Base-by-base conservation (phyloP, 129 eudicot genomes). In the Escallonia herrerae region DNA sequence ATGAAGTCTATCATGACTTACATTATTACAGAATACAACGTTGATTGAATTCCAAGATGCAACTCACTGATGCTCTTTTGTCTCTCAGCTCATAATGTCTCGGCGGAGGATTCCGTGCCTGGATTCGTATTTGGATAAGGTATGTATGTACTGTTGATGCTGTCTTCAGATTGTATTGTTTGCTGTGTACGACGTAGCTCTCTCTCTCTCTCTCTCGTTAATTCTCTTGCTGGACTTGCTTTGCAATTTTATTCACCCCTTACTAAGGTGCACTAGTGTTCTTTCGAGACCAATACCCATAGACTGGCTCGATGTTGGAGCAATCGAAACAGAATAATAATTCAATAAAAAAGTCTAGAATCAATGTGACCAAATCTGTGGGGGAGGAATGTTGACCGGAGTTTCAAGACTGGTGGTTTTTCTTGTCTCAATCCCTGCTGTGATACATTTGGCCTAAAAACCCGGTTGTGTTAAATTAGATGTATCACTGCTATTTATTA, bases 71-170 rank as follows among this genome's bases (percentile, higher is more conserved):
- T 22, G 33, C 1, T 22, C 43, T 39, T 14, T 52, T 59, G 63
- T 42, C 40, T 74, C 62, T 10, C 95, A 93, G 98, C 96, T 93
- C 68, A 76, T 86, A 67, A 93, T 93, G 98, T 93, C 98, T 66
- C 86, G 98, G 68, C 78, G 98, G 10, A 80, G 98, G 69, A 86
- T 93, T 67, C 98, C 98, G 42, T 93, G 98, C 69, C 80, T 93
- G 80, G 98, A 93, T 81, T 93, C 98, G 56, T 93, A 88, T 69
- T 72, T 93, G 69, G 98, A 93, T 63, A 93, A 93, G 98, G 98
- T 93, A 64, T 62, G 86, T 60, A 54, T 50, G 33, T 22, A 22
- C 53, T 59, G 15, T 10, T 60, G 48, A 64, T 59, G 58, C 7
- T 9, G 5, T 43, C 33, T 8, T 44, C 60, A 15, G 40, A 44